phyloP scores from a whole-genome alignment of 192 early-diverging fungal species.

The Coemansia erecta region DNA sequence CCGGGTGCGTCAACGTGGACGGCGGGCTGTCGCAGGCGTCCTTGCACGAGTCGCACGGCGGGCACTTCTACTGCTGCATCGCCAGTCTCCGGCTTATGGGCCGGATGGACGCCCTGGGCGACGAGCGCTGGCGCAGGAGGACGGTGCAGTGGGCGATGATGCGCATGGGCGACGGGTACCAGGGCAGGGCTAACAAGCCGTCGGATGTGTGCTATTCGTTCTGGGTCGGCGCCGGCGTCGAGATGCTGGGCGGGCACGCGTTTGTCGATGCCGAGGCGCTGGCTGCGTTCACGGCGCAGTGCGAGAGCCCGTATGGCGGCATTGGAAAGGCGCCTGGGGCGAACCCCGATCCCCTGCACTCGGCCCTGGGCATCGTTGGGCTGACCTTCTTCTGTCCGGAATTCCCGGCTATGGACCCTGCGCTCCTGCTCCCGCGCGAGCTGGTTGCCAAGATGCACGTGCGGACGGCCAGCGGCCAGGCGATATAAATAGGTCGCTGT shows the following conservation, averaged over 20 bases:
- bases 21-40: constrained; percentile 76
- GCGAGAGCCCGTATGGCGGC: constrained; percentile 46
- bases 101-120: constrained; percentile 54
- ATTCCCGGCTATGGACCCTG: constrained; percentile 39
- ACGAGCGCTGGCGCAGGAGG: constrained; percentile 36
- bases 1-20: constrained; percentile 34
- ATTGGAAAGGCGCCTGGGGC: constrained; percentile 36
- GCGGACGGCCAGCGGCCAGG: too few species aligned
- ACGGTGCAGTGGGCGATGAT: constrained; percentile 73
- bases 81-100: constrained; percentile 77
- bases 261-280: constrained; percentile 24
- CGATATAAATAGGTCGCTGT: not conserved
- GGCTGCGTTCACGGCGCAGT: constrained; percentile 17
- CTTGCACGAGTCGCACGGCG: constrained; percentile 83
- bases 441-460: constrained; percentile 9
- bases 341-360: constrained; percentile 45
- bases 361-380: constrained; percentile 46
- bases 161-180: constrained; percentile 83
- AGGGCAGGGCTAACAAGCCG: constrained; percentile 84
- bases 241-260: constrained; percentile 48
- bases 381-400: constrained; percentile 33
- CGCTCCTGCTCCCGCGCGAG: constrained; percentile 39
- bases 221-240: constrained; percentile 87
- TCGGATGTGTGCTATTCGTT: constrained; percentile 96
- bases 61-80: constrained; percentile 85